Base-by-base conservation (phyloP, 2,329 filamentous ascomycete genomes). In the Claviceps capensis region DNA sequence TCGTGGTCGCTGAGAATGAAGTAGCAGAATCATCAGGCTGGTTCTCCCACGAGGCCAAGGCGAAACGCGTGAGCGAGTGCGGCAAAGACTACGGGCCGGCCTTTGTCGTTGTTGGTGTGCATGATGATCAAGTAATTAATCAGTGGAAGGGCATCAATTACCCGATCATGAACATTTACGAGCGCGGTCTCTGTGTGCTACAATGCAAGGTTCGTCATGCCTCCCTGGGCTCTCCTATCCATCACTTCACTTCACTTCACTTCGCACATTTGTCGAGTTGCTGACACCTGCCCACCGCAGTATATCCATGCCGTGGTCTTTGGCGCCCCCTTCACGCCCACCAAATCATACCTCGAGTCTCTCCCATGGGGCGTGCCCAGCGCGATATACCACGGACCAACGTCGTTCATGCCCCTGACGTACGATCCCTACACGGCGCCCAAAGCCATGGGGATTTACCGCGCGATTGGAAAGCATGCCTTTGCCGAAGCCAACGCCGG, bases 141-240 rank as follows among this genome's bases (percentile, higher is more conserved):
- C 75, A 85, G 61, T 94, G 89, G 86, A 97, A 97, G 70, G 91
- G 93, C 38, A 78, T 96, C 61, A 98, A 98, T 71, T 98, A 96
- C 65, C 93, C 93, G 26, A 97, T 98, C 71, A 98, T 98, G 93
- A 98, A 97, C 72, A 90, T 95, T 53, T 95, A 91, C 62, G 93
- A 98, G 73, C 85, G 93, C 43, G 90, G 90, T 1, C 81, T 98
- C 22, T 98, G 93, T 65, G 91, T 97, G 34, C 73, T 97, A 56
- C 93, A 98, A 64, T 98, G 93, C 74, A 85, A 85, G 67, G 88
- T 91, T 74, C 62, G 79, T 67, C 22, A 7, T 45, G 22, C 22
- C 11, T 43, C 16, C 11, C 13, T 3, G 13, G 9, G 23, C 38
- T 36, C 23, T 30, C 13, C 26, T 34, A 3, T 34, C 7, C 16